These are phyloP conservation scores for Laetiporus sulphureus DNA, from an alignment of 1,284 basidiomycete genomes.

Conservation along the genomic window DNA sequence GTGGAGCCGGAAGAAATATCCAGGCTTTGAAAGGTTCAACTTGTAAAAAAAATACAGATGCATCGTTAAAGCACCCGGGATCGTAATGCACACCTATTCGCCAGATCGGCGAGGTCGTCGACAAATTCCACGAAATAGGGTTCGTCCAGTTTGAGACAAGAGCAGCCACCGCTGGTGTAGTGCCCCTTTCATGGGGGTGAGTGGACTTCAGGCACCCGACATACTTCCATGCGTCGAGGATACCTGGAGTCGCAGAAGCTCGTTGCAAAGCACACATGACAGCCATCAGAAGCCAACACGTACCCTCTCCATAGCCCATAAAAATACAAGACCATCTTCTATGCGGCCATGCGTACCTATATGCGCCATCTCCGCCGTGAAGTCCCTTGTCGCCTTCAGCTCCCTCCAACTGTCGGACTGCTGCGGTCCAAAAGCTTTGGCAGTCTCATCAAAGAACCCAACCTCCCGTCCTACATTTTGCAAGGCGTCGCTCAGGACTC, in stretches of 20 bases:
- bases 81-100: constrained; percentile 40
- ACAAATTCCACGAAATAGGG: constrained; percentile 59
- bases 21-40: constrained; percentile 17
- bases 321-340: constrained; percentile 59
- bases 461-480: constrained; percentile 54
- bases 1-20: constrained; percentile 32
- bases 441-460: constrained; percentile 49
- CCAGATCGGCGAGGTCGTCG: constrained; percentile 42
- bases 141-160: constrained; percentile 65
- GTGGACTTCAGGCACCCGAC: constrained; percentile 29
- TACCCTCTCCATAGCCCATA: constrained; percentile 77
- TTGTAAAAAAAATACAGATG: neutral
- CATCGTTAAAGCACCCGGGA: too few relatives aligned
- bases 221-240: constrained; percentile 59
- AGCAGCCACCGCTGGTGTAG: constrained; percentile 7
- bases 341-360: constrained; percentile 37
- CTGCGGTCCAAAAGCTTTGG: constrained; percentile 36
- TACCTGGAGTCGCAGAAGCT: constrained; percentile 21
- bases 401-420: constrained; percentile 44
- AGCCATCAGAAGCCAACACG: neutral
- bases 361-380: constrained; percentile 62
- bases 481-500: constrained; percentile 42
- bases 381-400: constrained; percentile 57
- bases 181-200: neutral
- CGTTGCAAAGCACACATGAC: too few relatives aligned